phyloP scores from a whole-genome alignment of 1,284 basidiomycete species.

The Hemileia vastatrix region DNA sequence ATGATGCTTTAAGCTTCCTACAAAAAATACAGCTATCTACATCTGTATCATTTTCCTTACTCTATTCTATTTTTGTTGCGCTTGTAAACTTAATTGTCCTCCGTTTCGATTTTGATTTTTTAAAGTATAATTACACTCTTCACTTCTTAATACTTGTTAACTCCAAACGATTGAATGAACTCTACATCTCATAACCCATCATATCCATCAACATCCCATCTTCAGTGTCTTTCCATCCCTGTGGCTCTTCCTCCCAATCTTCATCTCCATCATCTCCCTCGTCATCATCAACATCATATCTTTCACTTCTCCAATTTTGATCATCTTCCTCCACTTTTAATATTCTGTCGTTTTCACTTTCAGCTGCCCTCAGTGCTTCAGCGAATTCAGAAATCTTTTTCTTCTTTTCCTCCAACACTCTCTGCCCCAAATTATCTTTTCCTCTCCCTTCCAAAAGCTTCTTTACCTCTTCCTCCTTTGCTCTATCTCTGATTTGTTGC shows the following conservation, averaged over 20 bases:
- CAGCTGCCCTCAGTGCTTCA: neutral
- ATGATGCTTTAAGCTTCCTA: no score
- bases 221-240: conserved; percentile 23
- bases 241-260: conserved; percentile 23
- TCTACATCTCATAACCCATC: no score
- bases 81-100: no score
- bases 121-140: no score
- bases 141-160: no score
- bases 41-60: no score
- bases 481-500: conserved; percentile 6
- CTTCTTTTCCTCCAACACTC: neutral
- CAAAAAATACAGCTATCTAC: no score
- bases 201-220: neutral
- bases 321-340: conserved; percentile 4
- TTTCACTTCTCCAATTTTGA: neutral
- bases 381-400: neutral
- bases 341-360: neutral
- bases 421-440: neutral
- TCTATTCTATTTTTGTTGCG: no score
- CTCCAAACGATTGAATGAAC: no score
- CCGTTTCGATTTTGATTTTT: no score
- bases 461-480: conserved; percentile 4
- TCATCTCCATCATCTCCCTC: conserved; percentile 9
- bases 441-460: conserved; percentile 12
- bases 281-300: neutral